phyloP scores from a whole-genome alignment of 2,329 filamentous ascomycete genomes.

The Onygenales sp. region DNA sequence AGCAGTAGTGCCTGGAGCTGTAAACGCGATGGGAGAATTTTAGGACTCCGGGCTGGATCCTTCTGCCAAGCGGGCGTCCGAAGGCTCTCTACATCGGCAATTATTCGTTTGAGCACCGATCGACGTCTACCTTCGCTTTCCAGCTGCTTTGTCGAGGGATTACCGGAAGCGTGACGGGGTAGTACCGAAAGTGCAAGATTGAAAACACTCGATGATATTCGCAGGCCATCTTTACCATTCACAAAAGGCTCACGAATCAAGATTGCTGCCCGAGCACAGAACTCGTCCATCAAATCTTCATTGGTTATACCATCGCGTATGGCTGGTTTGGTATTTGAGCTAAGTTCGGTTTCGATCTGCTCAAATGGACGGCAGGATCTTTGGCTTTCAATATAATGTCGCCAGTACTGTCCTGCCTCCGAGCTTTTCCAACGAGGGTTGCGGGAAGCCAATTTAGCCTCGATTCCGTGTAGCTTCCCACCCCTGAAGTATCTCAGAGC shows the following conservation, averaged over 20 bases:
- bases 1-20: neutral
- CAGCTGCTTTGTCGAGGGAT: too few relatives aligned
- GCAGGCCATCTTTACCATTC: neutral
- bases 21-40: neutral
- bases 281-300: slow-evolving; percentile 7
- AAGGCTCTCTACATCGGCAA: neutral
- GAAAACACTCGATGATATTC: neutral
- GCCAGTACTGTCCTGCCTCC: slow-evolving; percentile 9
- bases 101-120: neutral
- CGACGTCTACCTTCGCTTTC: too few relatives aligned
- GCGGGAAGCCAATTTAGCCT: slow-evolving; percentile 1
- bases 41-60: neutral
- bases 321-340: neutral
- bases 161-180: too few relatives aligned
- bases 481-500: slow-evolving; percentile 9
- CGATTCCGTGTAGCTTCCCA: slow-evolving; percentile 5
- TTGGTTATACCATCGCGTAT: slow-evolving; percentile 1
- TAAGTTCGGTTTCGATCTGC: neutral
- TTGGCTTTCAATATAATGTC: neutral
- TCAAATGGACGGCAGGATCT: neutral
- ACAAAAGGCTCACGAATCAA: slow-evolving; percentile 4
- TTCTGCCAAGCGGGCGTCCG: neutral
- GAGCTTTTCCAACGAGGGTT: slow-evolving; percentile 3
- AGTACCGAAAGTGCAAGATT: too few relatives aligned
- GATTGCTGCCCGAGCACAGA: neutral